Base-by-base conservation (phyloP, 768 basidiomycete genomes). In the Amanita exitialis region DNA sequence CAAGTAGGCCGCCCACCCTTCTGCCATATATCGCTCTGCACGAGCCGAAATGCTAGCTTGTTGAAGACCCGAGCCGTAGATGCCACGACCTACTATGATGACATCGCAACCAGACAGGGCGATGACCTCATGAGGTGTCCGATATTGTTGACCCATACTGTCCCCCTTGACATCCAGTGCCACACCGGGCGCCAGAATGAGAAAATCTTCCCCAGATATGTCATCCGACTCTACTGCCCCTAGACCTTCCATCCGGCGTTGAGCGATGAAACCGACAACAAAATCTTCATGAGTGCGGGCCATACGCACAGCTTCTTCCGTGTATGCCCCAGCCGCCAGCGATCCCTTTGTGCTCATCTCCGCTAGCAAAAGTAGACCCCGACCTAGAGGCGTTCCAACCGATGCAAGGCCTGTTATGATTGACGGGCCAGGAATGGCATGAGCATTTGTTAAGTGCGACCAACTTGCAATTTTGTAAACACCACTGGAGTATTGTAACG, bases 381-480 rank as follows among this genome's bases (percentile, higher is more conserved):
- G 79, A 2, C 82, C 82, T 13, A 91, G 76, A 0, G 93, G 90
- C 7, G 83, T 66, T 36, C 96, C 96, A 34, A 98, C 79, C 5
- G 85, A 83, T 1, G 87, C 73, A 28, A 99, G 84, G 13, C 96
- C 95, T n/a, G 80, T 74, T 56, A 99, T 78, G 57, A 98, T 83
- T 12, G 92, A 92, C 3, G 93, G 91, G n/a, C 96, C 96, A 2
- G 96, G 93, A 32, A 98, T 82, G 8, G 87, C 80, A 66, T 98
- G 96, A 2, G 96, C 96, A 64, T 99, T 98, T 47, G 93, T 97
- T 60, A 99, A 81, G 61, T 99, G 91, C 9, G 96, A 79, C 96
- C 96, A 99, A 44, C 76, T 82, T 28, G 95, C 86, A 62, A 98
- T 98, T 61, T 83, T 88, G 72, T 97, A 86, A 12, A 93, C 76